Percentiles rank a stretch among this genome's conserved stretches.
These are phyloP conservation scores for Penicillium desertorum DNA, from an alignment of 495 filamentous ascomycete genomes.

Conservation along the genomic window DNA sequence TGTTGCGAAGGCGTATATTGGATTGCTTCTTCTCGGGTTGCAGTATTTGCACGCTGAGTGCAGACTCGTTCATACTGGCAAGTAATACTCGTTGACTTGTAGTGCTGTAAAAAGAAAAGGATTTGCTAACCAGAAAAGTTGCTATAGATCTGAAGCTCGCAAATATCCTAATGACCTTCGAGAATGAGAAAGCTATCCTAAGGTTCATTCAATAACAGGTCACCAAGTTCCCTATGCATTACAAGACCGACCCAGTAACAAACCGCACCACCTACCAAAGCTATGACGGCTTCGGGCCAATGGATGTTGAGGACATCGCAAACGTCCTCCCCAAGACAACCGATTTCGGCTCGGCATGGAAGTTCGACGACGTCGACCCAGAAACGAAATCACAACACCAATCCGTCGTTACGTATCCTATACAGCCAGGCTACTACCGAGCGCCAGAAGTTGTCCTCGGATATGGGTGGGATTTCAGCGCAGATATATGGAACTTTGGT, in stretches of 20 bases:
- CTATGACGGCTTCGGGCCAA: slow-evolving; percentile 26
- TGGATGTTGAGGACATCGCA: slow-evolving; percentile 19
- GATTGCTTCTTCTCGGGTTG: slow-evolving; percentile 34
- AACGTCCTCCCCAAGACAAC: slow-evolving; percentile 49
- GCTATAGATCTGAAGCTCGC: slow-evolving; percentile 42
- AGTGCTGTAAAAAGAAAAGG: too few relatives aligned
- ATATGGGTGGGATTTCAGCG: slow-evolving; percentile 40
- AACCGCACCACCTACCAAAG: slow-evolving; percentile 28
- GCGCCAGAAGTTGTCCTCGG: slow-evolving; percentile 50
- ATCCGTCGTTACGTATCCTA: slow-evolving; percentile 18
- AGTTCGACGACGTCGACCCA: too few relatives aligned
- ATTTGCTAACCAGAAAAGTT: too few relatives aligned
- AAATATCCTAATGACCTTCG: slow-evolving; percentile 45
- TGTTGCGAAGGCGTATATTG: slow-evolving; percentile 35
- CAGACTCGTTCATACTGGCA: slow-evolving; percentile 37
- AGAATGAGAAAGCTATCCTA: slow-evolving; percentile 39
- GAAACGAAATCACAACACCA: too few relatives aligned
- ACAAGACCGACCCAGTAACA: slow-evolving; percentile 31
- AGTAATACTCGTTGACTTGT: neutral
- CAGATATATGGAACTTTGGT: slow-evolving; percentile 51
- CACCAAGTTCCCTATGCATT: slow-evolving; percentile 35
- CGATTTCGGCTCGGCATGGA: slow-evolving; percentile 76
- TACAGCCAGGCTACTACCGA: slow-evolving; percentile 46
- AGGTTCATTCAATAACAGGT: slow-evolving; percentile 28
- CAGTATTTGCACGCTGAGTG: slow-evolving; percentile 43